Evolutionary conservation across 1,284 basidiomycete species (phyloP), one percentile per base, ranked within the genome.

Genomic region (Naganishia albida): DNA sequence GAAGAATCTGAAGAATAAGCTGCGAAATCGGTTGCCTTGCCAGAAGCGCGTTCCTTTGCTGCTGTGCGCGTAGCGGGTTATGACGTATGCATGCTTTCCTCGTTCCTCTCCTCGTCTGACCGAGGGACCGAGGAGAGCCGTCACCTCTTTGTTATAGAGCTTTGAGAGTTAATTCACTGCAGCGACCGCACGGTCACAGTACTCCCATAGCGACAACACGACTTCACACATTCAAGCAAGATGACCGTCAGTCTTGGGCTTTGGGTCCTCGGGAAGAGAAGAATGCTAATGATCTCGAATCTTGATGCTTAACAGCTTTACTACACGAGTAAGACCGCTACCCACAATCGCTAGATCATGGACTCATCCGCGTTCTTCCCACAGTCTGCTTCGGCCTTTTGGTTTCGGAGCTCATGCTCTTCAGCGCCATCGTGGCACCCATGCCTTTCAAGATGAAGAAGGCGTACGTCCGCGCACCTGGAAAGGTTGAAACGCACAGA

Each of bases 401-500:
- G 72, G 74, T 76, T 71, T 68, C 72, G 42, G 78, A 80, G 73
- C 72, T 78, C 16, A 64, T 69, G 26, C 72, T 80, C 54, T 78
- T 80, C 68, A 59, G 69, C 46, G 71, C 75, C n/a, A 76, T 80
- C 63, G 72, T 80, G 49, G 73, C 72, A 55, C 78, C 78, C 54
- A 80, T 80, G 78, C 78, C 78, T 7, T 80, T 80, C 70, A 67
- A 76, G 13, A 64, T 80, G 55, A 71, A 78, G 65, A 80, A 78
- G 71, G 77, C 72, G 78, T 78, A 60, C 67, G 77, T 70, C 18
- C 15, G 12, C 16, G 15, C 18, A 26, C 12, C 10, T 15, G 20
- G n/a, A 38, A 50, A 4, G 12, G 1, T 15, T 43, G 54, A 10
- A 60, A 8, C 8, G 2, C 28, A n/a, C 23, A 8, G 30, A 25